These are phyloP conservation scores for Periconia sp. DNA, from an alignment of 2,329 filamentous ascomycete genomes.

Conservation along the genomic window DNA sequence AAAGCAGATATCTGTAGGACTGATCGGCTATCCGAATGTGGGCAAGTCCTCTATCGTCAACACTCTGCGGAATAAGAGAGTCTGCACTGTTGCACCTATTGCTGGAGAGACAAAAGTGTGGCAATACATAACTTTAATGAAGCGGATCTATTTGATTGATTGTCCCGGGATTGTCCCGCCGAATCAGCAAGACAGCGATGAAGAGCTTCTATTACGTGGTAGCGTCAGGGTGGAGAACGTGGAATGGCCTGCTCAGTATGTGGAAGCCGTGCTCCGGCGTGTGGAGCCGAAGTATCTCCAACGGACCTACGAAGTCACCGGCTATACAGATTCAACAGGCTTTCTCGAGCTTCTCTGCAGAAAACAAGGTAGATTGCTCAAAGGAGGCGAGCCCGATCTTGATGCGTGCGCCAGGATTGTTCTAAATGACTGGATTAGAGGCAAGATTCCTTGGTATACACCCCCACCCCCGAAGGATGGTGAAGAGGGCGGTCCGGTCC, in stretches of 20 bases:
- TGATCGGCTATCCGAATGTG: constrained; percentile 90
- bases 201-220: constrained; percentile 87
- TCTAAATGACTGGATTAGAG: constrained; percentile 92
- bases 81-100: constrained; percentile 91
- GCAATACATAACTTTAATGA: constrained; percentile 97
- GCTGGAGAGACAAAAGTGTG: constrained; percentile 97
- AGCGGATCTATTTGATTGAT: constrained; percentile 92
- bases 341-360: constrained; percentile 87
- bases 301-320: constrained; percentile 87
- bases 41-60: constrained; percentile 99
- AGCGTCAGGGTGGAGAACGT: constrained; percentile 96
- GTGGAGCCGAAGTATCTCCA: constrained; percentile 90
- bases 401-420: constrained; percentile 97
- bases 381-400: constrained; percentile 92
- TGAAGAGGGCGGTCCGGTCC: constrained; percentile 24
- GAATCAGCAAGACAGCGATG: constrained; percentile 79
- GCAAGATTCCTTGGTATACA: constrained; percentile 96
- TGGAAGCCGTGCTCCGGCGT: constrained; percentile 77
- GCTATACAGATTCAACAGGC: constrained; percentile 76
- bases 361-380: constrained; percentile 84
- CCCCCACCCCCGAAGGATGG: constrained; percentile 67
- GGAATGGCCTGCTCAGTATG: constrained; percentile 95
- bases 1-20: constrained; percentile 92
- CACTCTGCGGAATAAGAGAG: constrained; percentile 90
- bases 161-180: constrained; percentile 96